Conservation (phyloP, 2,329 filamentous ascomycete species). For the Allantophomopsis cytisporea region DNA sequence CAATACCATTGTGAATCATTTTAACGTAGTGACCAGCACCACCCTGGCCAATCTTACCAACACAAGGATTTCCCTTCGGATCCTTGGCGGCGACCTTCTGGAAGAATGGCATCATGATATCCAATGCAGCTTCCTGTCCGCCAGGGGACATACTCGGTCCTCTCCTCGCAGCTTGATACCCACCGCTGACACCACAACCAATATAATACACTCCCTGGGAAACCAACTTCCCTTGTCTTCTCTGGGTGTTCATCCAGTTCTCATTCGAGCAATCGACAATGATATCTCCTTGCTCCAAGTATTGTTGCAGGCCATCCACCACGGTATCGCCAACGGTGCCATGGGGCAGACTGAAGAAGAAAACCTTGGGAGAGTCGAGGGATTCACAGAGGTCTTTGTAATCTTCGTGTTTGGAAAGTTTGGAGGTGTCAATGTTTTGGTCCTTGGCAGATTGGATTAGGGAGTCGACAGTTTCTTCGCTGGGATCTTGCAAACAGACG, state of each 20-base stretch:
- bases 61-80: constrained; percentile 41
- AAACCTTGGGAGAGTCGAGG: constrained; percentile 31
- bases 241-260: constrained; percentile 49
- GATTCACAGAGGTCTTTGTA: constrained; percentile 35
- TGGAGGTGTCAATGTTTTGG: constrained; percentile 8
- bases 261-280: constrained; percentile 60
- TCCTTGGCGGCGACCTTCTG: constrained; percentile 50
- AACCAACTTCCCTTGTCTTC: constrained; percentile 42
- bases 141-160: constrained; percentile 58
- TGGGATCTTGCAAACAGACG: constrained; percentile 40
- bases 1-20: constrained; percentile 66
- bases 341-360: constrained; percentile 38
- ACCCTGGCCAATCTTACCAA: constrained; percentile 42
- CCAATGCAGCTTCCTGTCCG: constrained; percentile 40
- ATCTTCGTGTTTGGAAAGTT: constrained; percentile 21
- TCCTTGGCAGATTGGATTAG: constrained; percentile 14
- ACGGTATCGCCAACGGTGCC: constrained; percentile 24
- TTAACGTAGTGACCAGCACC: constrained; percentile 61
- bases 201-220: constrained; percentile 48
- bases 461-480: constrained; percentile 25
- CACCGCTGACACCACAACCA: constrained; percentile 55
- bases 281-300: constrained; percentile 46
- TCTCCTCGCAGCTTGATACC: constrained; percentile 51
- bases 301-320: constrained; percentile 22
- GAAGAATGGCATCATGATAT: constrained; percentile 46